Percentiles rank a stretch among this genome's conserved stretches.
phyloP scores from a whole-genome alignment of 2,329 filamentous ascomycete genomes.

The Blumeria hordei region DNA sequence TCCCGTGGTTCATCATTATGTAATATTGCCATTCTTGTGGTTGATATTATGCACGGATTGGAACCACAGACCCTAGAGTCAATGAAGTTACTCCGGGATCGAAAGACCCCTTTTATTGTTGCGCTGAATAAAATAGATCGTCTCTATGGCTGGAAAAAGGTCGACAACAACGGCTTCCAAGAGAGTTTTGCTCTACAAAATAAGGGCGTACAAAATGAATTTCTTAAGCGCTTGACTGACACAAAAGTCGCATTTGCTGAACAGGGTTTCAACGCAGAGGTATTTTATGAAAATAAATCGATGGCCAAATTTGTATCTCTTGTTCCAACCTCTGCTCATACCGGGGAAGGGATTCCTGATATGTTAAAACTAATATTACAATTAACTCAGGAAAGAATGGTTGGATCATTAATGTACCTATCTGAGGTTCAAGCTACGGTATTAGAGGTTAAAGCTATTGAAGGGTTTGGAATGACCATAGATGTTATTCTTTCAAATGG shows the following conservation, averaged over 20 bases:
- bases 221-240: slow-evolving; percentile 67
- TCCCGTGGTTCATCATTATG: slow-evolving; percentile 94
- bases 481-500: slow-evolving; percentile 94
- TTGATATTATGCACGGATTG: slow-evolving; percentile 98
- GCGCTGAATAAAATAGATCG: slow-evolving; percentile 99
- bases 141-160: slow-evolving; percentile 96
- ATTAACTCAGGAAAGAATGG: slow-evolving; percentile 93
- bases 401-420: slow-evolving; percentile 89
- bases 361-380: slow-evolving; percentile 89
- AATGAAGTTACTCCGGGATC: slow-evolving; percentile 76
- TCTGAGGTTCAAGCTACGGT: slow-evolving; percentile 95
- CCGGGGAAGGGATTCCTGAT: slow-evolving; percentile 96
- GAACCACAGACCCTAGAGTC: slow-evolving; percentile 95
- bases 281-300: slow-evolving; percentile 95
- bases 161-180: slow-evolving; percentile 94
- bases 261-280: slow-evolving; percentile 91
- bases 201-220: slow-evolving; percentile 85
- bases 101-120: slow-evolving; percentile 94
- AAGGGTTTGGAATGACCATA: slow-evolving; percentile 96
- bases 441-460: slow-evolving; percentile 95
- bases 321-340: slow-evolving; percentile 89
- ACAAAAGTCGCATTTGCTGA: slow-evolving; percentile 89
- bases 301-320: slow-evolving; percentile 90
- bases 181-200: slow-evolving; percentile 77
- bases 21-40: slow-evolving; percentile 96